These are phyloP conservation scores for Trichodelitschia bisporula DNA, from an alignment of 495 filamentous ascomycete species.

Conservation along the genomic window DNA sequence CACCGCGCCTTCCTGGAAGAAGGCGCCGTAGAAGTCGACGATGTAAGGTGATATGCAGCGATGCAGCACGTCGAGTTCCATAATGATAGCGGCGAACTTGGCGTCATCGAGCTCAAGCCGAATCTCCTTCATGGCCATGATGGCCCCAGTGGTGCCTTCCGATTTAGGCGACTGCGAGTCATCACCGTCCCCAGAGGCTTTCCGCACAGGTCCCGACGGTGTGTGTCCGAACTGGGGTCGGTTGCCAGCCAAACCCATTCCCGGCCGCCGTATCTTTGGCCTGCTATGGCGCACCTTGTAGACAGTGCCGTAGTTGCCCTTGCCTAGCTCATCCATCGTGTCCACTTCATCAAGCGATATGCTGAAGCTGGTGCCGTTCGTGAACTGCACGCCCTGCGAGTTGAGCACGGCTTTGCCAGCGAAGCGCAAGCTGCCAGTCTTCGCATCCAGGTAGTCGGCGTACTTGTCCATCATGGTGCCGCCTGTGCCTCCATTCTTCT, in stretches of 20 bases:
- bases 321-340: constrained; percentile 81
- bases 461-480: constrained; percentile 65
- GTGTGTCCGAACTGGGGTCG: constrained; percentile 8
- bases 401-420: constrained; percentile 80
- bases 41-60: constrained; percentile 88
- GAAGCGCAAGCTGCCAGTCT: constrained; percentile 78
- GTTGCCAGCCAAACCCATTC: constrained; percentile 46
- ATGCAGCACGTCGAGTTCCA: constrained; percentile 92
- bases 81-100: constrained; percentile 93
- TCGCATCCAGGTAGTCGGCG: constrained; percentile 71
- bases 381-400: constrained; percentile 74
- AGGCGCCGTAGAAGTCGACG: constrained; percentile 95
- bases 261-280: constrained; percentile 53
- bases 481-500: too few relatives aligned
- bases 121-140: constrained; percentile 99
- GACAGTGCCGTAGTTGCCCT: constrained; percentile 96
- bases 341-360: constrained; percentile 95
- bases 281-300: constrained; percentile 83
- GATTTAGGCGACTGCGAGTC: constrained; percentile 12
- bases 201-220: constrained; percentile 2
- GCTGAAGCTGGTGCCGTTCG: constrained; percentile 65
- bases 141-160: constrained; percentile 26
- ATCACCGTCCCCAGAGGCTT: constrained; percentile 6
- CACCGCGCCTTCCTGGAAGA: constrained; percentile 96
- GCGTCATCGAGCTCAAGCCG: constrained; percentile 88